Percentiles rank a stretch among this genome's conserved stretches.
phyloP scores from a whole-genome alignment of 1,284 basidiomycete genomes.

The Apiotrichum akiyoshidainum region DNA sequence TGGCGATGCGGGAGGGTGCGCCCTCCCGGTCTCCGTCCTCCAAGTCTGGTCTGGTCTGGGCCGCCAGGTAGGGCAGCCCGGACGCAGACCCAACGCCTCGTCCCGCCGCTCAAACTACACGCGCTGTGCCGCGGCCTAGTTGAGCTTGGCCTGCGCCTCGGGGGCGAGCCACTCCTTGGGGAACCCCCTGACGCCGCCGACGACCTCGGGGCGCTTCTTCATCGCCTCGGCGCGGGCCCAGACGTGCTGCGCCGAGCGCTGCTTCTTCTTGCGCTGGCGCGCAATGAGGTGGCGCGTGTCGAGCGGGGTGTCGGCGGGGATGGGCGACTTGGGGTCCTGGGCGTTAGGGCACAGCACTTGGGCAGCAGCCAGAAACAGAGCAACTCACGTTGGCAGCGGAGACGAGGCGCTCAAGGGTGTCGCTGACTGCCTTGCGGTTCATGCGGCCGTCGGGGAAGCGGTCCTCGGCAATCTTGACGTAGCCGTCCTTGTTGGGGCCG shows the following conservation, averaged over 20 bases:
- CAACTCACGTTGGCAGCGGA: conserved; percentile 67
- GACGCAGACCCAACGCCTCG: too few relatives aligned
- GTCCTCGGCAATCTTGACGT: conserved; percentile 80
- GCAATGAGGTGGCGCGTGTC: conserved; percentile 72
- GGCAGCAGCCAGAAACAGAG: background rate
- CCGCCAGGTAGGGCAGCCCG: too few relatives aligned
- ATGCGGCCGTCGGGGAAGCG: conserved; percentile 69
- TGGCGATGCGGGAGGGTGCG: background rate
- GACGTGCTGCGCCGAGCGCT: conserved; percentile 59
- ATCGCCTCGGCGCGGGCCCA: conserved; percentile 48
- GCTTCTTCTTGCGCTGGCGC: conserved; percentile 63
- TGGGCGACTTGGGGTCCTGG: conserved; percentile 56
- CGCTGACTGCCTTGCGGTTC: conserved; percentile 84
- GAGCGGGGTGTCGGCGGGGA: conserved; percentile 65
- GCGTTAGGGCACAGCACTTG: background rate
- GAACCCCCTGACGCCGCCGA: conserved; percentile 66
- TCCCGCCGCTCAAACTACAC: background rate
- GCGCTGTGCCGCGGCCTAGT: conserved; percentile 1
- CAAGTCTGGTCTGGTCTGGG: too few relatives aligned
- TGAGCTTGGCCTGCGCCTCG: conserved; percentile 12
- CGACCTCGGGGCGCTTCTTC: conserved; percentile 25
- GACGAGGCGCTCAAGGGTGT: conserved; percentile 68
- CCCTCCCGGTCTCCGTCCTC: background rate
- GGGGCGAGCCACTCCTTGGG: conserved; percentile 68
- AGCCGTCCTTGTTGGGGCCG: conserved; percentile 62